Evolutionary conservation across 768 basidiomycete genomes (phyloP), one percentile per base, ranked within the genome.

Genomic region (Mycena belliarum): DNA sequence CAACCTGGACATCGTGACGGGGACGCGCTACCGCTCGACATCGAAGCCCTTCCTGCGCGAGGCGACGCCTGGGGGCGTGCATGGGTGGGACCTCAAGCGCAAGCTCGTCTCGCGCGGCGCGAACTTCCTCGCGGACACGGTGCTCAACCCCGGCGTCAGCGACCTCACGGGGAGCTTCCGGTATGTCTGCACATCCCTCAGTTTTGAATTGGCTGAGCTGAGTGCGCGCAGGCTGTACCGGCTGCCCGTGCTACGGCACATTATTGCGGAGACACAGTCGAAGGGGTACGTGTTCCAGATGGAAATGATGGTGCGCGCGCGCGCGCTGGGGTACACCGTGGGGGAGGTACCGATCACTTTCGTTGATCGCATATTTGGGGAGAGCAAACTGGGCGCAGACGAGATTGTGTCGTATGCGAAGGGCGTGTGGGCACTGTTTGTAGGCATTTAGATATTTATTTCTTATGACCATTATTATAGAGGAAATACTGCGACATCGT

Each of bases 231-330:
- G 91, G 58, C 72, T 96, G 16, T 96, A 96, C 70, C 86, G 90
- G 37, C 70, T 84, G 12, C 79, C 80, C 1, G 94, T 91, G 8
- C 78, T 96, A 52, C 83, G 82, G 46, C 86, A 93, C 63, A 89
- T 96, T 67, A 95, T 96, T 65, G 83, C 87, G 6, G 81, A 87
- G 63, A 93, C 90, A 2, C 82, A 87, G 59, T 93, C 93, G 3
- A 90, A 91, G 63, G 94, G 94, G 10, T 96, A 95, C 65, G 94
- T 96, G 28, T 95, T 96, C 78, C 94, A 96, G 79, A 96, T 96
- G 94, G 94, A 96, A 70, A 96, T 95, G 88, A 95, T 95, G 83
- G 94, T 93, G 20, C 84, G 94, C 1, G 94, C 94, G 6, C 82
- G 87, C 21, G 84, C 89, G 2, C 74, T 92, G 53, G 93, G 91